Conservation (phyloP, 2,329 filamentous ascomycete genomes). For the Pseudocercospora fuligena region DNA sequence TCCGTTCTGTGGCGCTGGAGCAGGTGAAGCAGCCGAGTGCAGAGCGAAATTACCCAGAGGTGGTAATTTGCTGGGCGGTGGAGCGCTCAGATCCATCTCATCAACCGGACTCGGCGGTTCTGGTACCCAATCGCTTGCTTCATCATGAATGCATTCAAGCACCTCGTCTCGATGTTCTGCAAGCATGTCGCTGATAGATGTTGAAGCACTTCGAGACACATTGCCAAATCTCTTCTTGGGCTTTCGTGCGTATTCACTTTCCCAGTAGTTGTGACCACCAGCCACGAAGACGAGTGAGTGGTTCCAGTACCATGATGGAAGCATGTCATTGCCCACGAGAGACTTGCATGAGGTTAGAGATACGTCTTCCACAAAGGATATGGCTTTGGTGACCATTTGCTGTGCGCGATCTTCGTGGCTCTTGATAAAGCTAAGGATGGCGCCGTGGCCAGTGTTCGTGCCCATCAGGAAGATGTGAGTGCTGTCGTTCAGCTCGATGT, state of each 20-base stretch:
- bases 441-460: conserved; percentile 85
- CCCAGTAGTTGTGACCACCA: conserved; percentile 75
- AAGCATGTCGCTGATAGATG: conserved; percentile 62
- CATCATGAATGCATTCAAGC: conserved; percentile 50
- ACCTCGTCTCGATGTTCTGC: conserved; percentile 57
- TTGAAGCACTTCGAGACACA: conserved; percentile 52
- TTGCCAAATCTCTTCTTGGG: conserved; percentile 63
- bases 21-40: neutral
- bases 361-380: conserved; percentile 80
- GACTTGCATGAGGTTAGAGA: conserved; percentile 74
- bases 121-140: conserved; percentile 45
- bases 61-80: conserved; percentile 8
- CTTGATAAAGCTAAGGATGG: conserved; percentile 77
- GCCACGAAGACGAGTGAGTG: conserved; percentile 82
- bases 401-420: conserved; percentile 70
- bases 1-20: neutral
- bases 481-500: conserved; percentile 74
- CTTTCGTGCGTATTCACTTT: conserved; percentile 62
- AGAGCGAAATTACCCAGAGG: conserved; percentile 1
- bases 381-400: conserved; percentile 69
- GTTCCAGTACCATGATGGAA: conserved; percentile 82
- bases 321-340: conserved; percentile 65
- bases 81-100: conserved; percentile 11
- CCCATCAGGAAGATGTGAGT: conserved; percentile 84
- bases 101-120: neutral